These are phyloP conservation scores for Carpinus viminea DNA, from an alignment of 306 rosid genomes.

Conservation along the genomic window DNA sequence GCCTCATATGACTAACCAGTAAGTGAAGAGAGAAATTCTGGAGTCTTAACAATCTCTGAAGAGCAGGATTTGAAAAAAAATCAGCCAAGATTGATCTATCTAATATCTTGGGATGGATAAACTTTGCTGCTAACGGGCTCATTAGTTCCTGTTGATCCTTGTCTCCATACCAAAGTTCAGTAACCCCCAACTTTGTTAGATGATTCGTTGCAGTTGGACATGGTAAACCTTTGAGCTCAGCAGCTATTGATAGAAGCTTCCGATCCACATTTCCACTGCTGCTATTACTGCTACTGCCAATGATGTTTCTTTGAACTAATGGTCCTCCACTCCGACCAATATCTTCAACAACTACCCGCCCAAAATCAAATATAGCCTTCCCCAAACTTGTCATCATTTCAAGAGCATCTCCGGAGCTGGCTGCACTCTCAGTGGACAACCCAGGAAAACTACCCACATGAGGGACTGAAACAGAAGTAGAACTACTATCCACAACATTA, in stretches of 20 bases:
- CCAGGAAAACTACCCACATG: conserved; percentile 43
- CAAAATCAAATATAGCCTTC: conserved; percentile 87
- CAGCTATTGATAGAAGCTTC: conserved; percentile 52
- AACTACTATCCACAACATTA: conserved; percentile 42
- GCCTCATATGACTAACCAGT: conserved; percentile 78
- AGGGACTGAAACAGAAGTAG: conserved; percentile 47
- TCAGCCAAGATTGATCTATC: conserved; percentile 69
- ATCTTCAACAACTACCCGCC: conserved; percentile 95
- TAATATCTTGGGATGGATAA: conserved; percentile 74
- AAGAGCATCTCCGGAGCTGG: conserved; percentile 95
- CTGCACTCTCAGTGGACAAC: conserved; percentile 50
- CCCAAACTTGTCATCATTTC: conserved; percentile 97
- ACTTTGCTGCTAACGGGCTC: conserved; percentile 76
- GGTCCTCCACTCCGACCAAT: conserved; percentile 84
- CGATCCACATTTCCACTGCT: conserved; percentile 48
- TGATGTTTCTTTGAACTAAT: conserved; percentile 42
- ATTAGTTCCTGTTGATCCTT: conserved; percentile 78
- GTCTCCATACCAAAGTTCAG: conserved; percentile 91
- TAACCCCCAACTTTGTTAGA: conserved; percentile 62
- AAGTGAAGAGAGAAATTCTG: conserved; percentile 66
- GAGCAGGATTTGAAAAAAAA: conserved; percentile 50
- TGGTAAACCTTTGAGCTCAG: conserved; percentile 89
- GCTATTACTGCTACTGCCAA: conserved; percentile 36
- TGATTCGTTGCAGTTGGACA: conserved; percentile 81
- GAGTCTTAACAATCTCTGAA: conserved; percentile 64